Evolutionary conservation across 805 yeast species (phyloP).

Genomic region (Ogataea neopini): DNA sequence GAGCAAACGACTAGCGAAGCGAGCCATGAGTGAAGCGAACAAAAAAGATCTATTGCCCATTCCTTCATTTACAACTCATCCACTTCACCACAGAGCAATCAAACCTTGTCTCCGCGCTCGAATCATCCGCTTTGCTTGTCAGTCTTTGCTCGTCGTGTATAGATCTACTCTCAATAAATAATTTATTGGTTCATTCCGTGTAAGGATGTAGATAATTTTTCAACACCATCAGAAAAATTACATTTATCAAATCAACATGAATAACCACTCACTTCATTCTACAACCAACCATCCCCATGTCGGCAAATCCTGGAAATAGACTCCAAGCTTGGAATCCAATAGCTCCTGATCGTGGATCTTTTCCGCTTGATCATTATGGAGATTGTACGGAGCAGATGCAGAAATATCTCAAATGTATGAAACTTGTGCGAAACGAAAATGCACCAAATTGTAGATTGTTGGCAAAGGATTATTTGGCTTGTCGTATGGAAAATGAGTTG

Average conservation of each 20-base stretch:
- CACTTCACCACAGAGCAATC: too few species aligned
- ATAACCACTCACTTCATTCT: too few species aligned
- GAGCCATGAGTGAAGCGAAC: too few species aligned
- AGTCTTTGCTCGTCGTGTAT: neutral
- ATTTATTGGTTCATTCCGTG: constrained; percentile 4
- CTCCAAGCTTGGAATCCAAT: constrained; percentile 65
- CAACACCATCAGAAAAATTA: neutral
- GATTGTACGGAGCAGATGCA: constrained; percentile 81
- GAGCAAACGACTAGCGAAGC: too few species aligned
- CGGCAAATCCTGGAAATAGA: constrained; percentile 49
- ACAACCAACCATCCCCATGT: too few species aligned
- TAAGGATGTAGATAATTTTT: constrained; percentile 11
- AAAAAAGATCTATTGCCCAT: too few species aligned
- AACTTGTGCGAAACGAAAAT: constrained; percentile 74
- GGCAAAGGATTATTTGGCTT: constrained; percentile 78
- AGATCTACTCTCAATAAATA: neutral
- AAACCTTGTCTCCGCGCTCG: too few species aligned
- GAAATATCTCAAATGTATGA: constrained; percentile 75
- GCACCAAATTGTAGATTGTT: constrained; percentile 87
- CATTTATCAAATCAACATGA: neutral
- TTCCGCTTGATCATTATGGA: constrained; percentile 85
- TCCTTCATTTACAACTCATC: too few species aligned
- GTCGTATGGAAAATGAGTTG: constrained; percentile 78
- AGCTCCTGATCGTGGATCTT: constrained; percentile 96
- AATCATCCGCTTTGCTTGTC: too few species aligned